Base-by-base conservation (phyloP, 345 rosid species). In the Cardamine occulta region DNA sequence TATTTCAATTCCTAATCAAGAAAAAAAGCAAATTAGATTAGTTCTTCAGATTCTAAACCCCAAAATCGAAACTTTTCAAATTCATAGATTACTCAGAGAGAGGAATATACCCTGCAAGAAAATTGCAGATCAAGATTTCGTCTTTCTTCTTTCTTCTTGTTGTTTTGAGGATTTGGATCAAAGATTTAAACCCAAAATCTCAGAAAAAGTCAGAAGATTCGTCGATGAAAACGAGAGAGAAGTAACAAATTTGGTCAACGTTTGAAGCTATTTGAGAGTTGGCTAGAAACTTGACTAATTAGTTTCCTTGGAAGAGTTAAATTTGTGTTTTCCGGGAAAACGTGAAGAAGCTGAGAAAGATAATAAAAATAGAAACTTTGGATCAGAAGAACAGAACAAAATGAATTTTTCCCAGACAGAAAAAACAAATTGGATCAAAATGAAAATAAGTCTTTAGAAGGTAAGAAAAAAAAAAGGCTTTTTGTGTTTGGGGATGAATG, bases 211-310 rank as follows among this genome's bases (percentile, higher is more conserved):
- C 68, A 15, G 59, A 67, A 67, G 62, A 67, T 12, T 76, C 58
- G 60, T 63, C 75, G 80, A 63, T 63, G 72, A 29, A 59, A 69
- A 69, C 63, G 63, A 68, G 59, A 53, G 67, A 63, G 15, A 73
- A 8, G 2, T 11, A n/a, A 31, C 47, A 47, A 17, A 24, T 7
- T 70, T 0, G 72, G 66, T 56, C 76, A 70, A 77, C 15, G 66
- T 63, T 63, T 44, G 71, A 63, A 63, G 80, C 58, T 52, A 18
- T 44, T 32, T 7, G 63, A 64, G 66, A 71, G 32, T 53, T 31
- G 28, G 58, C 35, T 19, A 58, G 54, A 75, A 18, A 18, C 61
- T 63, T 55, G 7, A 40, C 34, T 13, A 34, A 15, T 48, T 7
- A 63, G 2, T n/a, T 57, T 17, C 48, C 53, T 5, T 10, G 17